phyloP scores from a whole-genome alignment of 345 rosid genomes.

The Chamaenerion angustifolium region DNA sequence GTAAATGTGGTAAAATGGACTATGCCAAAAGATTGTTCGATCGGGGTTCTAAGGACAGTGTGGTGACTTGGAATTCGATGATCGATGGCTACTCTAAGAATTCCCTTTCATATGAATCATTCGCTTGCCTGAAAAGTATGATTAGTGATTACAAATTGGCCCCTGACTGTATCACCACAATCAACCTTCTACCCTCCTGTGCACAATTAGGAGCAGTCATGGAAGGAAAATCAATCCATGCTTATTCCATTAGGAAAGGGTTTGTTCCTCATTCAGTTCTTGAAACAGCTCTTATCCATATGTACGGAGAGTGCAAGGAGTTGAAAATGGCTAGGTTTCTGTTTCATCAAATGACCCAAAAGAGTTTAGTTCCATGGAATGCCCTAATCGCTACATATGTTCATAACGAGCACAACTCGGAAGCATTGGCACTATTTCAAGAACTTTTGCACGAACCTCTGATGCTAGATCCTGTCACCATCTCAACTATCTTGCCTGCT shows the following conservation, averaged over 20 bases:
- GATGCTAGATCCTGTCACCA: constrained; percentile 40
- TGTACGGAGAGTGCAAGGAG: constrained; percentile 40
- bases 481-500: constrained; percentile 54
- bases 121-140: constrained; percentile 41
- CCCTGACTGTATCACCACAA: constrained; percentile 48
- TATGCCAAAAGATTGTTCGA: constrained; percentile 49
- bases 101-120: constrained; percentile 23
- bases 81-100: constrained; percentile 40
- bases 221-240: constrained; percentile 49
- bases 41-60: constrained; percentile 22
- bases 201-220: constrained; percentile 20
- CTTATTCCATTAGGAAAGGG: constrained; percentile 43
- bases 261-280: constrained; percentile 48
- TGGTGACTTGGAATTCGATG: constrained; percentile 70
- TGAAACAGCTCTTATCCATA: constrained; percentile 57
- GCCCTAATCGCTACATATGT: constrained; percentile 48
- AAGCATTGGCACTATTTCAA: constrained; percentile 42
- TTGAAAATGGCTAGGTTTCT: constrained; percentile 29
- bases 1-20: constrained; percentile 36
- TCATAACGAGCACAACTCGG: constrained; percentile 28
- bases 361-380: constrained; percentile 60
- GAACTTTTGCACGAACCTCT: constrained; percentile 24
- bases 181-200: constrained; percentile 61
- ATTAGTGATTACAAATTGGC: constrained; percentile 23
- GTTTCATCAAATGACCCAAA: constrained; percentile 30